These are phyloP conservation scores for Diaporthe sp. DNA, from an alignment of 2,329 filamentous ascomycete genomes.

Conservation along the genomic window DNA sequence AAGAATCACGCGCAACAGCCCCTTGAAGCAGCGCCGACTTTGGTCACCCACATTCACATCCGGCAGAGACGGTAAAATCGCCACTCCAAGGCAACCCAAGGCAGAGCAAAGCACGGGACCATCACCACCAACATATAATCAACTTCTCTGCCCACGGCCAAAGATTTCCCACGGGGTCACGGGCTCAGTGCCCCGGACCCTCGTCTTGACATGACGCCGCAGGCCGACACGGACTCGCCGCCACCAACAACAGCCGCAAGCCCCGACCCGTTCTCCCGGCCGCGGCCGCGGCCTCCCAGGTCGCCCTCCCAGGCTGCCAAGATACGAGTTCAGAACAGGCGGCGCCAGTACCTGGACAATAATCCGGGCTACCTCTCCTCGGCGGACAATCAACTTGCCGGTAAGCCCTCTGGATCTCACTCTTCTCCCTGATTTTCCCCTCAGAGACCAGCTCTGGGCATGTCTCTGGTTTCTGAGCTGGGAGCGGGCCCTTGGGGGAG, in stretches of 20 bases:
- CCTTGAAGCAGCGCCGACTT: neutral
- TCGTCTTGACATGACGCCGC: constrained; percentile 3
- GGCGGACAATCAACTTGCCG: constrained; percentile 65
- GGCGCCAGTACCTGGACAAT: constrained; percentile 78
- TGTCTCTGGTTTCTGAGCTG: neutral
- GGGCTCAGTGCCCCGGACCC: neutral
- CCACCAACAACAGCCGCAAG: constrained; percentile 10
- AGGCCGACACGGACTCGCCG: neutral
- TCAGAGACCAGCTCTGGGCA: neutral
- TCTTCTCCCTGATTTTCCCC: no score
- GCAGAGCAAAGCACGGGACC: neutral
- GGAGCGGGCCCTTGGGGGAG: neutral
- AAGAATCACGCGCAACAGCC: neutral
- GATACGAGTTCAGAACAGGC: constrained; percentile 77
- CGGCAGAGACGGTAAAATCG: neutral
- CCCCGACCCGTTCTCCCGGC: constrained; percentile 45
- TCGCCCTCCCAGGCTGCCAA: constrained; percentile 54
- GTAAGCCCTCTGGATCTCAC: constrained; percentile 46
- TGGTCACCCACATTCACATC: neutral
- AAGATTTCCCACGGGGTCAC: neutral
- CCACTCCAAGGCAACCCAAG: neutral
- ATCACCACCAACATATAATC: neutral
- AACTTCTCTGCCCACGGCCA: neutral
- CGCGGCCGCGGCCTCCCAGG: constrained; percentile 55
- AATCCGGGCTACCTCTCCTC: constrained; percentile 77